Base-by-base conservation (phyloP, 1,284 basidiomycete species). In the Polyporus tsugae region DNA sequence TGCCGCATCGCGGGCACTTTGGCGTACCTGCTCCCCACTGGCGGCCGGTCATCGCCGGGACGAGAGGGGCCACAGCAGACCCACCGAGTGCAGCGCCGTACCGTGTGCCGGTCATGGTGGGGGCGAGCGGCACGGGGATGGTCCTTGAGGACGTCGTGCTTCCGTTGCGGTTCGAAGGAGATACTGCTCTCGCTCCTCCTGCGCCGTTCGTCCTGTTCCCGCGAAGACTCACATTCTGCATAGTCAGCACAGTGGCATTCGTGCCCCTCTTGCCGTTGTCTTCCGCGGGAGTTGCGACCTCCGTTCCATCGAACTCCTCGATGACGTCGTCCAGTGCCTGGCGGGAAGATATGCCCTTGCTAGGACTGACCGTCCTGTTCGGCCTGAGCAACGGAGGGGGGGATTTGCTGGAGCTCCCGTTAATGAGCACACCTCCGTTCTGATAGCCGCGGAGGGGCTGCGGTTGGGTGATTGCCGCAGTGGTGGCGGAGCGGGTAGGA, bases 1-100 rank as follows among this genome's bases (percentile, higher is more conserved):
- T 86, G 19, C 81, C 81, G 72, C 89, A 91, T 63, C 82, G 81
- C n/a, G 86, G 84, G 73, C 89, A 91, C 52, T 76, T 77, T 25
- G 89, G 87, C 25, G 84, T 88, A 38, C 82, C 78, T 2, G 79
- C 79, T n/a, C 79, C 83, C 82, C 83, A 85, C 67, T 77, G 75
- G 68, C 77, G 78, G 2, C 81, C 80, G 22, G 79, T 81, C 52
- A 73, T 72, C 57, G 74, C 78, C 13, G 78, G 73, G 25, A 69
- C 59, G 41, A 73, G 70, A 49, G 72, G 63, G 4, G 60, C 57
- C 1, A 60, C n/a, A 22, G 65, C 15, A 63, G 70, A 72, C 52
- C 71, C 72, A 5, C 77, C 78, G 13, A 87, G 78, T 3, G 85
- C 87, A 35, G 78, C 78, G 33, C 87, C 87, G 68, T 87, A 87